phyloP scores from a whole-genome alignment of 306 rosid genomes.

The Dalbergia cultrata region DNA sequence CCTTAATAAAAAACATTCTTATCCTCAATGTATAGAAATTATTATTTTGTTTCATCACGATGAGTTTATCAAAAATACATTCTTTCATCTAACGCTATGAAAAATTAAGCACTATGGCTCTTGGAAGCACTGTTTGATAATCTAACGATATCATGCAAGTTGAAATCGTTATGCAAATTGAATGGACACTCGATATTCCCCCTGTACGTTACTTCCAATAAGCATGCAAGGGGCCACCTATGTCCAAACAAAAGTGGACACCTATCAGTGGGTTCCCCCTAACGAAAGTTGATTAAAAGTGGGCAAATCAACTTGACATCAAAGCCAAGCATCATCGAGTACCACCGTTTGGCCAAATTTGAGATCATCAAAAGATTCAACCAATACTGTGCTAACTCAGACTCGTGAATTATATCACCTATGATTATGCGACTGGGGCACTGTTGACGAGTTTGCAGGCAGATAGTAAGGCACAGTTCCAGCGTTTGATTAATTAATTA shows the following conservation, averaged over 20 bases:
- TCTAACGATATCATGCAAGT: too few species aligned
- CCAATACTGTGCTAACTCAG: background rate
- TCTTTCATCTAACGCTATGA: too few species aligned
- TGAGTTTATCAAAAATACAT: too few species aligned
- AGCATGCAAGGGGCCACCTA: background rate
- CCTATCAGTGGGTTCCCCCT: constrained; percentile 15
- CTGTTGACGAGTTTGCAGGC: background rate
- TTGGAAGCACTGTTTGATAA: too few species aligned
- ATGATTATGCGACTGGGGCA: constrained; percentile 8
- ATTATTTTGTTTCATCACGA: too few species aligned
- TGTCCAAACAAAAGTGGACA: background rate
- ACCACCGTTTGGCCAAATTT: background rate
- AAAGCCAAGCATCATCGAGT: constrained; percentile 27
- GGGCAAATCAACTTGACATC: constrained; percentile 22
- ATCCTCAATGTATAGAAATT: too few species aligned
- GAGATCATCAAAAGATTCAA: constrained; percentile 2
- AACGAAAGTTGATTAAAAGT: constrained; percentile 28
- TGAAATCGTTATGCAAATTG: too few species aligned
- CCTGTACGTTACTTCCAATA: background rate
- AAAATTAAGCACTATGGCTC: too few species aligned
- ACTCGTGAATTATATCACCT: background rate
- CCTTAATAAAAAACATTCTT: too few species aligned
- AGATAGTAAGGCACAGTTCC: background rate
- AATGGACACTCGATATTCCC: background rate
- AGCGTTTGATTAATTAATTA: background rate